Base-by-base conservation (phyloP, 2,329 filamentous ascomycete species). In the Conoideocrella luteorostrata region DNA sequence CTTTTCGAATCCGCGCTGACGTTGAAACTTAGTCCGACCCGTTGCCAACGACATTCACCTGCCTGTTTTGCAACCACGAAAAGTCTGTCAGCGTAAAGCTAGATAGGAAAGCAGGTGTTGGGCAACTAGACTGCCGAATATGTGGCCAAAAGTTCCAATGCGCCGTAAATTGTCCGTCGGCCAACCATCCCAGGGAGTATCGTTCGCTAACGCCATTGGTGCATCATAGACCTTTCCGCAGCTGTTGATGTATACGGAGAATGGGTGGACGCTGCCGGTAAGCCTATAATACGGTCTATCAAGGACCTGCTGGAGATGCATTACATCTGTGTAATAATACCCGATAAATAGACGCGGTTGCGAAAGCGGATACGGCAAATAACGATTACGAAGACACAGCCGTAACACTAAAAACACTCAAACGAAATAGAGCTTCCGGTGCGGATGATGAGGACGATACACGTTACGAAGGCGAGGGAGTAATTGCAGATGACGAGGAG, bases 61-160 rank as follows among this genome's bases (percentile, higher is more conserved):
- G 93, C 63, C 82, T 98, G 36, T 98, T 98, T 70, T 98, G 93
- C 75, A 97, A 96, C 64, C 90, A 97, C 68, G 93, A 97, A 62
- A 93, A 88, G 53, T 88, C 90, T 0, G 87, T 98, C 41, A 77
- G 80, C 22, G 86, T 96, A 53, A 93, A 94, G 66, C 76, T 98
- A 40, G 89, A 98, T 63, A 95, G 95, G 74, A 97, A 97, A 64
- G 74, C 81, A 22, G 88, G 88, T 41, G 77, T 95, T 29, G 93
- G 91, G 37, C 80, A 86, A 48, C 74, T 98, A 21, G 80, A 84
- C 47, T 98, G 93, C 71, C 95, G 91, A 63, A 80, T 95, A 42
- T 98, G 93, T 65, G 90, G 88, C 3, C 91, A 97, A 68, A 84
- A 82, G 47, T 98, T 95, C 61, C 89, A 97, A 64, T 94, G 88